Conservation (phyloP, 2,329 filamentous ascomycete species). For the Fusarium lateritium region DNA sequence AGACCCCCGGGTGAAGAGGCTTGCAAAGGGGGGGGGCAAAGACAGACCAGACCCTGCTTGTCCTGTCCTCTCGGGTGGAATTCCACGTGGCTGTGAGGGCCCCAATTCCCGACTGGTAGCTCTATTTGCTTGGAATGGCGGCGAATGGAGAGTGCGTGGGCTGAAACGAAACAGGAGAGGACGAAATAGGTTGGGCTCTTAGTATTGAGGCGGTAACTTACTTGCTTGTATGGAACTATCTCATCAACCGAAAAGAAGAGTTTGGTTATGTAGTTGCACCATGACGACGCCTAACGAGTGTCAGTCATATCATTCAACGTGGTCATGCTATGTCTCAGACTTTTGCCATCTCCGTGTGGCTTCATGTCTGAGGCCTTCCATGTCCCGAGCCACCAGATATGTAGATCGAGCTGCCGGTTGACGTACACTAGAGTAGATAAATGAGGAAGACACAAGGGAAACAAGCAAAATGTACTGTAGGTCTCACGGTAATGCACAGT, state of each 20-base stretch:
- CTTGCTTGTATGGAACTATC: neutral
- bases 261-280: neutral
- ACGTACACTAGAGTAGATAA: neutral
- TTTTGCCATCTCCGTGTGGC: neutral
- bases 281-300: neutral
- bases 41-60: neutral
- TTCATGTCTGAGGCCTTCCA: conserved; percentile 30
- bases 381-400: neutral
- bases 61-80: conserved; percentile 14
- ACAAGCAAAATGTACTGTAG: neutral
- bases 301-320: neutral
- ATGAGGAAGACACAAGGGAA: neutral
- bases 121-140: conserved; percentile 24
- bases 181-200: neutral
- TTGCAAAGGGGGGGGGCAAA: neutral
- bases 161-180: conserved; percentile 16
- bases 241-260: neutral
- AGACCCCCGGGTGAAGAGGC: neutral
- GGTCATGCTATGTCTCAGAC: neutral
- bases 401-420: neutral
- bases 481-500: conserved; percentile 26
- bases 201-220: neutral
- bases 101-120: conserved; percentile 14
- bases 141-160: conserved; percentile 8
- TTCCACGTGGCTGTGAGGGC: conserved; percentile 29